Conservation (phyloP, 768 basidiomycete species). For the Tylopilus balloui region DNA sequence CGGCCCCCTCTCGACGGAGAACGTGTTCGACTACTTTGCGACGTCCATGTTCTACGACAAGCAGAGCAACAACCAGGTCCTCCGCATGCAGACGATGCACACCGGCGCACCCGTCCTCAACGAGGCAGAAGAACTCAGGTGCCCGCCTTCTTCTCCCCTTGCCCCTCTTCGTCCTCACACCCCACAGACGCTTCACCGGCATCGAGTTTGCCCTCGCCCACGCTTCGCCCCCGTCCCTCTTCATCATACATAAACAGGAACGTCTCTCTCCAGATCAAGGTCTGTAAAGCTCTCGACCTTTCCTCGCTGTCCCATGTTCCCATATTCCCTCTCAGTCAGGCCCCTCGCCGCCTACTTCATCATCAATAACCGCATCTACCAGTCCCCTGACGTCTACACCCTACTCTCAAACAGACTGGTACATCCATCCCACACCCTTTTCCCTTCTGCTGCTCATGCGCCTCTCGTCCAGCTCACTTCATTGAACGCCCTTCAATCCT, state of each 20-base stretch:
- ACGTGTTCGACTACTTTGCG: slow-evolving; percentile 87
- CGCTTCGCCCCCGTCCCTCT: slow-evolving; percentile 72
- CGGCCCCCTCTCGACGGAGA: slow-evolving; percentile 69
- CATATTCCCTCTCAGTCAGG: slow-evolving; percentile 45
- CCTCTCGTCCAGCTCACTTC: slow-evolving; percentile 52
- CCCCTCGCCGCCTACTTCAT: slow-evolving; percentile 84
- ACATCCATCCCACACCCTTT: slow-evolving; percentile 21
- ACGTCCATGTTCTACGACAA: slow-evolving; percentile 93
- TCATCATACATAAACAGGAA: slow-evolving; percentile 87
- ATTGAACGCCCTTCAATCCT: slow-evolving; percentile 66
- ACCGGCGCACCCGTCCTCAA: slow-evolving; percentile 72
- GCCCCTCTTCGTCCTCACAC: slow-evolving; percentile 4
- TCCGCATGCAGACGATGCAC: slow-evolving; percentile 92
- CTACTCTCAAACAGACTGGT: slow-evolving; percentile 83
- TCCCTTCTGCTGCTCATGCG: neutral
- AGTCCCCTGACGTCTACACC: slow-evolving; percentile 80
- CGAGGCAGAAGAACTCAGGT: slow-evolving; percentile 83
- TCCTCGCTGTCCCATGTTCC: neutral
- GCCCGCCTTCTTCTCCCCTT: neutral
- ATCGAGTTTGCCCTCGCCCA: slow-evolving; percentile 85
- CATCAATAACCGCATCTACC: slow-evolving; percentile 85
- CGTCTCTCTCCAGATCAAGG: slow-evolving; percentile 81
- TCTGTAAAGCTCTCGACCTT: slow-evolving; percentile 37
- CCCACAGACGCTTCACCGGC: slow-evolving; percentile 72
- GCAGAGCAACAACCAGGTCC: slow-evolving; percentile 86